Evolutionary conservation across 1,284 basidiomycete genomes (phyloP).

Genomic region (Vanrija humicola): DNA sequence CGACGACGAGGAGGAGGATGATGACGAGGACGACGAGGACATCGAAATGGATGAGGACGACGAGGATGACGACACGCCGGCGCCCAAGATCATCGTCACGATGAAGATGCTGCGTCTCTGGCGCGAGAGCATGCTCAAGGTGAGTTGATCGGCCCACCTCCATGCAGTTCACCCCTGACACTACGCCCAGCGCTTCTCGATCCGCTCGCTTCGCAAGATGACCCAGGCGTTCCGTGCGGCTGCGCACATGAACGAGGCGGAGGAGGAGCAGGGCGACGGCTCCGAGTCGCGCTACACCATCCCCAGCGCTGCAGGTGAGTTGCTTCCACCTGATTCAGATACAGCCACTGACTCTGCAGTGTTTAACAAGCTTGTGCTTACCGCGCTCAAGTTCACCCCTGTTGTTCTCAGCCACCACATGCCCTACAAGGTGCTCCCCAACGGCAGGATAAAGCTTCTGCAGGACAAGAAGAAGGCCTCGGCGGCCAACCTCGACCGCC

Average conservation of each 20-base stretch:
- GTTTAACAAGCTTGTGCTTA: slow-evolving; percentile 87
- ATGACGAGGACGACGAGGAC: slow-evolving; percentile 48
- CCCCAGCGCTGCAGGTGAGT: slow-evolving; percentile 65
- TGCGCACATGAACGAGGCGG: slow-evolving; percentile 82
- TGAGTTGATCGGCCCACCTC: slow-evolving; percentile 35
- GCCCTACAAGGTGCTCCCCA: slow-evolving; percentile 75
- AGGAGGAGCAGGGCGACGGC: slow-evolving; percentile 53
- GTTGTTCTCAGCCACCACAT: slow-evolving; percentile 82
- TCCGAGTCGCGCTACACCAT: slow-evolving; percentile 68
- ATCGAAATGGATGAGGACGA: slow-evolving; percentile 51
- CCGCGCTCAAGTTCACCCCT: slow-evolving; percentile 85
- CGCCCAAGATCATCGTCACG: slow-evolving; percentile 57
- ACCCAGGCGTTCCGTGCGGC: slow-evolving; percentile 86
- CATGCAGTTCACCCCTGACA: neutral
- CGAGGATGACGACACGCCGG: slow-evolving; percentile 47
- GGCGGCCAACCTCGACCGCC: slow-evolving; percentile 73
- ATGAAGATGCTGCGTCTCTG: slow-evolving; percentile 70
- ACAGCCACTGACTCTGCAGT: slow-evolving; percentile 52
- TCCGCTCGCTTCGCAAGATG: slow-evolving; percentile 78
- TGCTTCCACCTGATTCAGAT: slow-evolving; percentile 11
- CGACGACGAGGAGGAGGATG: slow-evolving; percentile 44
- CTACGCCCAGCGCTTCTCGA: slow-evolving; percentile 66
- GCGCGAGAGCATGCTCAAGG: slow-evolving; percentile 88
- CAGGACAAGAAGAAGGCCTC: slow-evolving; percentile 50
- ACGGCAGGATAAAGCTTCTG: slow-evolving; percentile 69